Conservation (phyloP, 2,329 filamentous ascomycete genomes). For the Fusarium sp. region DNA sequence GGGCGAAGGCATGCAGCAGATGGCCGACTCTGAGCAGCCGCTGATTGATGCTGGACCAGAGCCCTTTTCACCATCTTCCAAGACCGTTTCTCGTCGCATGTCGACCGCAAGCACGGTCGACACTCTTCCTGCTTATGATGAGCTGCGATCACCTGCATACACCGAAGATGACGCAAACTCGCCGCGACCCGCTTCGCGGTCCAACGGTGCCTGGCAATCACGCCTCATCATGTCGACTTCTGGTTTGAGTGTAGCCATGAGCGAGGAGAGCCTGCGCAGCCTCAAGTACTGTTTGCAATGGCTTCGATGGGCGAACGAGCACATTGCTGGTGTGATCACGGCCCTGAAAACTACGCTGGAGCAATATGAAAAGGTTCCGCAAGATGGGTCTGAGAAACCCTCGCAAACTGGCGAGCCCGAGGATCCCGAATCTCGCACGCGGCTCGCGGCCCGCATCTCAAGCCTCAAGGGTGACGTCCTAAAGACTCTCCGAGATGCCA, state of each 20-base stretch:
- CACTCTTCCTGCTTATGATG: constrained; percentile 84
- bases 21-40: constrained; percentile 31
- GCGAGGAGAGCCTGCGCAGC: constrained; percentile 83
- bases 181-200: constrained; percentile 44
- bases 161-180: constrained; percentile 62
- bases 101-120: constrained; percentile 76
- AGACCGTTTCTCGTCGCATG: constrained; percentile 58
- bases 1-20: constrained; percentile 43
- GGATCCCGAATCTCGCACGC: constrained; percentile 45
- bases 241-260: constrained; percentile 90
- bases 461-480: constrained; percentile 75
- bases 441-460: constrained; percentile 71
- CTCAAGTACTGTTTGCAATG: constrained; percentile 85
- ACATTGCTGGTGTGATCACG: constrained; percentile 78
- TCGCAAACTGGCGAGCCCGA: constrained; percentile 7
- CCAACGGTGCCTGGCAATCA: constrained; percentile 72
- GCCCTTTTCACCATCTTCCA: constrained; percentile 43
- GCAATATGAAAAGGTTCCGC: constrained; percentile 71
- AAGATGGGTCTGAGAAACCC: constrained; percentile 21
- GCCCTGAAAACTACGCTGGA: constrained; percentile 79
- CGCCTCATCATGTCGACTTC: constrained; percentile 90
- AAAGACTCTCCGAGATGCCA: constrained; percentile 80
- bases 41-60: constrained; percentile 39
- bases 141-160: constrained; percentile 77
- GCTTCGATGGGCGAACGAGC: constrained; percentile 82